Evolutionary conservation across 768 basidiomycete genomes (phyloP).

Genomic region (Pleurotus sapidus): DNA sequence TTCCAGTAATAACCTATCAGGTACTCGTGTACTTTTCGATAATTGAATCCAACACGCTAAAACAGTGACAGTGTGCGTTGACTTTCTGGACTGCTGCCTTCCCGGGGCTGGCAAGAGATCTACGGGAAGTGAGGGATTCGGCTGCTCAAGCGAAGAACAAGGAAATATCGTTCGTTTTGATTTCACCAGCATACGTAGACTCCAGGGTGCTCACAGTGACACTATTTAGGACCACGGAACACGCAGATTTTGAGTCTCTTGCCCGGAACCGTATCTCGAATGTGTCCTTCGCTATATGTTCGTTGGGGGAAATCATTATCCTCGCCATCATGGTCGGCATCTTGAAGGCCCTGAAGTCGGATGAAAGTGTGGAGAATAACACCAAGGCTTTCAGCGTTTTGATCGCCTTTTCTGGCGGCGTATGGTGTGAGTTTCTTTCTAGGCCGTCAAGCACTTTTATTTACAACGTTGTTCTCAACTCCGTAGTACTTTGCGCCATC

Average conservation of each 20-base stretch:
- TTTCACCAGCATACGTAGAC: too few species aligned
- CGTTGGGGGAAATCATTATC: conserved; percentile 67
- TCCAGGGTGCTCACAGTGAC: neutral
- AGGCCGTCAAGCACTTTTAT: neutral
- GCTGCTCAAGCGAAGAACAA: conserved; percentile 34
- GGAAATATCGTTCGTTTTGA: conserved; percentile 40
- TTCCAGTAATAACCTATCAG: conserved; percentile 69
- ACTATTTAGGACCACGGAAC: conserved; percentile 39
- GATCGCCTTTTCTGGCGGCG: conserved; percentile 78
- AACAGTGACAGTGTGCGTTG: conserved; percentile 47
- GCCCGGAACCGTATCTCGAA: conserved; percentile 74
- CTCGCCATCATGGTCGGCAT: conserved; percentile 76
- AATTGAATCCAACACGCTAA: neutral
- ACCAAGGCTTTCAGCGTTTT: conserved; percentile 72
- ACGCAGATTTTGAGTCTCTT: conserved; percentile 57
- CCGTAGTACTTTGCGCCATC: conserved; percentile 57
- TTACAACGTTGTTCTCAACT: neutral
- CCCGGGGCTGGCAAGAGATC: conserved; percentile 67
- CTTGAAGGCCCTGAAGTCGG: conserved; percentile 59
- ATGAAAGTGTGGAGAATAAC: conserved; percentile 64
- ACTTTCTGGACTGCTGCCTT: conserved; percentile 88
- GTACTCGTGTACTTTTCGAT: conserved; percentile 19
- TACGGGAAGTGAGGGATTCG: conserved; percentile 65
- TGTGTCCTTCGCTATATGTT: conserved; percentile 67
- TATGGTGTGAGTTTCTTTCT: conserved; percentile 53